These are phyloP conservation scores for Gymnopilus dilepis DNA, from an alignment of 768 basidiomycete genomes.

Conservation along the genomic window DNA sequence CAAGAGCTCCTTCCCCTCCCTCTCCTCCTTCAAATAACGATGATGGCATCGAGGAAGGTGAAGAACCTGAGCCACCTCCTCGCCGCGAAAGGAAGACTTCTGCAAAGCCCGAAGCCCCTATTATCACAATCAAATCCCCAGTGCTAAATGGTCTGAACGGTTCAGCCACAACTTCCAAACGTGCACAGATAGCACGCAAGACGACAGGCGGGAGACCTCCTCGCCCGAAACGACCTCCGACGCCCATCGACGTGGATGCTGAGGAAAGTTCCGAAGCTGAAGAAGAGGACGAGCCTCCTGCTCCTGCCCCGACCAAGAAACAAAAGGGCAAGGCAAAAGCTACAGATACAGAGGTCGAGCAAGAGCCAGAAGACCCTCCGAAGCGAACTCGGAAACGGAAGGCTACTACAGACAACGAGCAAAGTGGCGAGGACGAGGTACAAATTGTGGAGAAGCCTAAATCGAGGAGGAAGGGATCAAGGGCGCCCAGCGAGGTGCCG, in stretches of 20 bases:
- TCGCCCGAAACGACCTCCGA: not conserved
- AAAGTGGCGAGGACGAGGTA: conserved; percentile 30
- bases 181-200: conserved; percentile 25
- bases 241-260: conserved; percentile 16
- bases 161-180: not conserved
- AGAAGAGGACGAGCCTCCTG: conserved; percentile 8
- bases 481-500: conserved; percentile 14
- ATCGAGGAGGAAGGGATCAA: conserved; percentile 21
- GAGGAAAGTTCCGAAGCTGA: conserved; percentile 6
- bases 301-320: conserved; percentile 24
- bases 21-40: conserved; percentile 6
- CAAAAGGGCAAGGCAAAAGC: conserved; percentile 38
- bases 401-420: conserved; percentile 17
- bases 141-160: conserved; percentile 4
- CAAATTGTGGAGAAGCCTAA: conserved; percentile 28
- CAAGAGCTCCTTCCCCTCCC: not conserved
- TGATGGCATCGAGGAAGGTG: conserved; percentile 3
- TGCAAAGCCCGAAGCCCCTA: conserved; percentile 6
- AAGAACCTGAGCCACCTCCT: conserved; percentile 2
- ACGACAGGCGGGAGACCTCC: conserved; percentile 19
- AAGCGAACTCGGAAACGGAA: conserved; percentile 46
- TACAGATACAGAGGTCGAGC: conserved; percentile 25
- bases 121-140: conserved; percentile 14
- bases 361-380: conserved; percentile 18
- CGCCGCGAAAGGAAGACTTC: conserved; percentile 9